Evolutionary conservation across 345 rosid species (phyloP).

Genomic region (Excoecaria agallocha): DNA sequence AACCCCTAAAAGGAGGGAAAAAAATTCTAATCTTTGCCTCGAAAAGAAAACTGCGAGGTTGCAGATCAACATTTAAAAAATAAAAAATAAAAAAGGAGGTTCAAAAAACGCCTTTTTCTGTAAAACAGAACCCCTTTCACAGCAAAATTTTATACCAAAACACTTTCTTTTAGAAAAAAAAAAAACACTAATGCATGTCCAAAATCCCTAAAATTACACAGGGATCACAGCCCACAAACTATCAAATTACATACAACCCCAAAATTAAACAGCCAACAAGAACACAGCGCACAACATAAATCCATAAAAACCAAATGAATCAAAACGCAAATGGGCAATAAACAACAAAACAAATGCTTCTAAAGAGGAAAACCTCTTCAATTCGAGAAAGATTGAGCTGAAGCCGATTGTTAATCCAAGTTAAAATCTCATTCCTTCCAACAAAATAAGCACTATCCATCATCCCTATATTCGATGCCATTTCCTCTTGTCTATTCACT

Average conservation of each 20-base stretch:
- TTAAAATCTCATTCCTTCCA: constrained; percentile 86
- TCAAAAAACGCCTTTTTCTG: background rate
- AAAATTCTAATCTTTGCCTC: background rate
- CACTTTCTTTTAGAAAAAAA: background rate
- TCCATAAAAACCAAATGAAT: no score
- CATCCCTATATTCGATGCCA: constrained; percentile 93
- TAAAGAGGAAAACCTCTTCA: constrained; percentile 59
- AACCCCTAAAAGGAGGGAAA: background rate
- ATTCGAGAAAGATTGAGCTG: constrained; percentile 86
- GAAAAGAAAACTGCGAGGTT: background rate
- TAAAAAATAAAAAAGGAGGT: background rate
- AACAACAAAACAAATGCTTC: background rate
- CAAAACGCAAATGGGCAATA: background rate
- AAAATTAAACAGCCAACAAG: constrained; percentile 5
- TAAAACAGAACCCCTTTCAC: background rate
- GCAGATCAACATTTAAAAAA: background rate
- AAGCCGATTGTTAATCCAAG: constrained; percentile 89
- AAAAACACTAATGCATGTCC: background rate
- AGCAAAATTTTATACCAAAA: background rate
- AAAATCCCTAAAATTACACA: background rate
- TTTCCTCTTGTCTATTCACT: constrained; percentile 12
- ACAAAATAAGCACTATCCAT: constrained; percentile 98
- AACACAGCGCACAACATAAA: background rate
- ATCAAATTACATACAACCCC: background rate
- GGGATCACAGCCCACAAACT: background rate